A percentile compares a stretch with the other conserved stretches of the same genome.
These are phyloP conservation scores for Aspergillus candidus DNA, from an alignment of 2,329 filamentous ascomycete species.

Conservation along the genomic window DNA sequence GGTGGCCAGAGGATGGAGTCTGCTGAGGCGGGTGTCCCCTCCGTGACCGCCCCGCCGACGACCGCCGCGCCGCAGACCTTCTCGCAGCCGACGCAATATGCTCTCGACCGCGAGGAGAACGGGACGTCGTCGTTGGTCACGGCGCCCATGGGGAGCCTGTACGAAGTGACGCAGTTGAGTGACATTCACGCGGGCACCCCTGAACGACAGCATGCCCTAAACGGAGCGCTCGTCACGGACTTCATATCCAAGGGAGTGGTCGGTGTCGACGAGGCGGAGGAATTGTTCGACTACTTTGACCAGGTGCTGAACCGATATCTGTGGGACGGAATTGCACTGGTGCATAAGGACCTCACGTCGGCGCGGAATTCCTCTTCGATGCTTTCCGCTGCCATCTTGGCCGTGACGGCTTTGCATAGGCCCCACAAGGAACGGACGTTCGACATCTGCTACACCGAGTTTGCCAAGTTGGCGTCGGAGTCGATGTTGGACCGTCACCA, in stretches of 20 bases:
- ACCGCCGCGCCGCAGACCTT: conserved; percentile 17
- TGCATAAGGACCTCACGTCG: conserved; percentile 42
- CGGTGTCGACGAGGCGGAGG: conserved; percentile 38
- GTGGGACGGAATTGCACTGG: conserved; percentile 41
- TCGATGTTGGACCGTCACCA: conserved; percentile 50
- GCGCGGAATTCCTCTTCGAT: conserved; percentile 44
- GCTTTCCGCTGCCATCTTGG: conserved; percentile 40
- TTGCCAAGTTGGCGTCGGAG: conserved; percentile 47
- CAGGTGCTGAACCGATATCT: conserved; percentile 37
- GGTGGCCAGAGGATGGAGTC: conserved; percentile 16
- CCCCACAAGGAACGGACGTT: conserved; percentile 42
- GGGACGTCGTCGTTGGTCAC: conserved; percentile 33
- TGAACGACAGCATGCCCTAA: conserved; percentile 25
- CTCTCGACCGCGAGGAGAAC: conserved; percentile 33
- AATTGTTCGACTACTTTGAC: conserved; percentile 37
- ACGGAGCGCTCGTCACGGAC: conserved; percentile 38
- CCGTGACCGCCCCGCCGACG: conserved; percentile 13
- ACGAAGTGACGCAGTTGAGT: conserved; percentile 43
- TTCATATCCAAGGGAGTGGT: conserved; percentile 48
- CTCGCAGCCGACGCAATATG: conserved; percentile 26
- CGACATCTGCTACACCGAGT: conserved; percentile 47
- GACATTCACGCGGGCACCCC: conserved; percentile 32
- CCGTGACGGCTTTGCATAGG: conserved; percentile 48
- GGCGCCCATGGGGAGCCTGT: conserved; percentile 44
- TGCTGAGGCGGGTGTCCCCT: conserved; percentile 7